phyloP scores from a whole-genome alignment of 306 rosid genomes.

The Glycine tomentella region DNA sequence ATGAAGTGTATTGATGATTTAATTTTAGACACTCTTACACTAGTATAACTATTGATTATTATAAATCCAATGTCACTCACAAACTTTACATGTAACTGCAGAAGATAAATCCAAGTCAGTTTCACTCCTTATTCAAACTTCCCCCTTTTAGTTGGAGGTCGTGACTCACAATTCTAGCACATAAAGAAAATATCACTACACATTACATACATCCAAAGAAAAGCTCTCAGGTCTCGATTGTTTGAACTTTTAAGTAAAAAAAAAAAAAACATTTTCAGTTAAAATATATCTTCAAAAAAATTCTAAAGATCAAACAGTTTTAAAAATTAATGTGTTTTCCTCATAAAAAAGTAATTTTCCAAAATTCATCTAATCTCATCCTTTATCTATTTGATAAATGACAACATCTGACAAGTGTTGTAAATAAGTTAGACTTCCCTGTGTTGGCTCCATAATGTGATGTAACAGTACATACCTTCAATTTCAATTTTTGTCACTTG shows the following conservation, averaged over 20 bases:
- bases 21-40: background rate
- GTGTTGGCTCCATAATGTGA: background rate
- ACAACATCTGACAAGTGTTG: background rate
- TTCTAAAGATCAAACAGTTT: background rate
- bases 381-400: no score
- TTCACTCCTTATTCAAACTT: background rate
- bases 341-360: background rate
- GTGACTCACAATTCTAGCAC: background rate
- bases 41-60: constrained; percentile 1
- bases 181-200: no score
- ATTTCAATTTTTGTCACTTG: background rate
- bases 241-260: background rate
- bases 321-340: background rate
- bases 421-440: background rate
- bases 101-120: constrained; percentile 3
- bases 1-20: background rate
- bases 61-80: constrained; percentile 16
- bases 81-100: constrained; percentile 26
- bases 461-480: background rate
- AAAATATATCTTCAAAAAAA: background rate
- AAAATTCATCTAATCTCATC: no score
- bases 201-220: no score
- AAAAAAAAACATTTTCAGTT: background rate
- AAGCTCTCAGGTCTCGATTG: background rate
- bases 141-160: background rate